Percentiles rank a stretch among this genome's conserved stretches.
Evolutionary conservation across 805 yeast species (phyloP).

Genomic region (Helenozyma rhizophorensis): DNA sequence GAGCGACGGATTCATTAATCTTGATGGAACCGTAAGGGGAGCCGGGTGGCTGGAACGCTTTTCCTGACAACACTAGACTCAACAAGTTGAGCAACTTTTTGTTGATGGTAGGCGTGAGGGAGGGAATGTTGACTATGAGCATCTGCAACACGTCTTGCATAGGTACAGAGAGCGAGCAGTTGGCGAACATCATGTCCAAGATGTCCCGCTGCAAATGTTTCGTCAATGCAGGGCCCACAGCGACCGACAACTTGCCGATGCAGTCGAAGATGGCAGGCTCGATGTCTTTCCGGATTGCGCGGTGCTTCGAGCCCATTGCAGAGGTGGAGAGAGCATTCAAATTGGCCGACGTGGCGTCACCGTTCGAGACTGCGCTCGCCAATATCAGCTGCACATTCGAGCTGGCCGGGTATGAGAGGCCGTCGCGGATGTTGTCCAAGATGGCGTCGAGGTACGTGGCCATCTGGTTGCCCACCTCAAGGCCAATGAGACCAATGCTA

Average conservation of each 20-base stretch:
- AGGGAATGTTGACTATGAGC: conserved; percentile 70
- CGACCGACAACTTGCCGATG: conserved; percentile 76
- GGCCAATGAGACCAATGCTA: conserved; percentile 81
- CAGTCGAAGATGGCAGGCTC: conserved; percentile 88
- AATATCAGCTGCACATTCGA: conserved; percentile 37
- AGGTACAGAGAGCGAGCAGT: conserved; percentile 79
- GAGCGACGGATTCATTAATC: conserved; percentile 63
- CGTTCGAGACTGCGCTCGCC: conserved; percentile 35
- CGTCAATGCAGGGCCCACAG: conserved; percentile 91
- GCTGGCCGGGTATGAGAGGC: conserved; percentile 44
- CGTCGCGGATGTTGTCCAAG: conserved; percentile 78
- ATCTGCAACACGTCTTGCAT: conserved; percentile 72
- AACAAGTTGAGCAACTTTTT: conserved; percentile 66
- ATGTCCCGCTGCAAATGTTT: conserved; percentile 82
- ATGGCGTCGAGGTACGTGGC: conserved; percentile 85
- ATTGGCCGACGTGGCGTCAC: conserved; percentile 15
- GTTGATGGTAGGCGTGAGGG: conserved; percentile 69
- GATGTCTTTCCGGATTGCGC: conserved; percentile 58
- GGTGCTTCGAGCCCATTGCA: conserved; percentile 42
- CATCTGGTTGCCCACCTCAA: conserved; percentile 76
- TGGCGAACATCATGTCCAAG: conserved; percentile 64
- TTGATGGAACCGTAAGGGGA: conserved; percentile 64
- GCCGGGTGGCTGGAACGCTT: conserved; percentile 78
- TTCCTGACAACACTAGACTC: conserved; percentile 76
- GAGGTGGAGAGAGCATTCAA: conserved; percentile 23